phyloP scores from a whole-genome alignment of 2,329 filamentous ascomycete species.

The Alternaria rosae region DNA sequence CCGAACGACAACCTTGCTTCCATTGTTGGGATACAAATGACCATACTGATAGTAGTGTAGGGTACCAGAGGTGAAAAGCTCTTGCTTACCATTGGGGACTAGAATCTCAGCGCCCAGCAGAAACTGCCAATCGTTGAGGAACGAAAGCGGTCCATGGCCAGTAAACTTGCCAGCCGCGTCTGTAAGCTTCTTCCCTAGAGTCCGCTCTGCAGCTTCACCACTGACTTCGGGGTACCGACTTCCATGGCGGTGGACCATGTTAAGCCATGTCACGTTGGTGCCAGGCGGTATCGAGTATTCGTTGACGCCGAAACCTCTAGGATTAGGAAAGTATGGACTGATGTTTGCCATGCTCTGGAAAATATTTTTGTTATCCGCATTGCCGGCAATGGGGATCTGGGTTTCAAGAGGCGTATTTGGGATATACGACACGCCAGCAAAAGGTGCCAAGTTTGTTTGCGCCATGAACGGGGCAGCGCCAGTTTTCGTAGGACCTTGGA shows the following conservation, averaged over 20 bases:
- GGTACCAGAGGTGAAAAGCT: constrained; percentile 74
- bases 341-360: constrained; percentile 75
- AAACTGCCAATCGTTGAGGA: constrained; percentile 74
- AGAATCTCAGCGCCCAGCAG: constrained; percentile 74
- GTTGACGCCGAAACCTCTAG: constrained; percentile 73
- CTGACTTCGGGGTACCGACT: constrained; percentile 72
- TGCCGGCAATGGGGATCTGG: constrained; percentile 69
- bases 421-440: constrained; percentile 66
- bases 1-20: constrained; percentile 74
- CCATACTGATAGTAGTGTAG: constrained; percentile 77
- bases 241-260: constrained; percentile 78
- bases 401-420: constrained; percentile 77
- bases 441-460: constrained; percentile 72
- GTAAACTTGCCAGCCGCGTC: constrained; percentile 63
- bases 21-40: constrained; percentile 71
- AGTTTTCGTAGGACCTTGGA: constrained; percentile 70
- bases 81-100: constrained; percentile 74
- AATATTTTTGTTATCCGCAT: constrained; percentile 67
- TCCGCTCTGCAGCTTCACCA: constrained; percentile 61
- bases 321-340: constrained; percentile 73
- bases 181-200: constrained; percentile 64
- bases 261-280: constrained; percentile 72
- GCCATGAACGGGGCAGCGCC: constrained; percentile 74
- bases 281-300: constrained; percentile 73
- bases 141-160: constrained; percentile 67